Evolutionary conservation across 768 basidiomycete genomes (phyloP).

Genomic region (Hemileccinum impolitum): DNA sequence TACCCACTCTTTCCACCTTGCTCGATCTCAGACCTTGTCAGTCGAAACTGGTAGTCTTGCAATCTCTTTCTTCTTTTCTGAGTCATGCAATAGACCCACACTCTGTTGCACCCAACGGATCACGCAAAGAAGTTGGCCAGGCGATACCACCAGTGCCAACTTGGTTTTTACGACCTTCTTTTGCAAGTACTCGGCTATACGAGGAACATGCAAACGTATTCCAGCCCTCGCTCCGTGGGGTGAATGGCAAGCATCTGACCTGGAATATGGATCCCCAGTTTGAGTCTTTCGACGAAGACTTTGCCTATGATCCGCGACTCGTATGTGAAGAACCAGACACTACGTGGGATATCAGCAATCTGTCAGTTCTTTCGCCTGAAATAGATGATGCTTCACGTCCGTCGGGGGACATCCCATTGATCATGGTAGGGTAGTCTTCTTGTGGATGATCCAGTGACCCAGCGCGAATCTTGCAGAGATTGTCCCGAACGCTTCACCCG

Average conservation of each 20-base stretch:
- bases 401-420: slow-evolving; percentile 17
- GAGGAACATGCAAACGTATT: slow-evolving; percentile 50
- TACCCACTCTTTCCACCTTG: neutral
- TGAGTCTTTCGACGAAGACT: slow-evolving; percentile 30
- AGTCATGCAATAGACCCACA: slow-evolving; percentile 38
- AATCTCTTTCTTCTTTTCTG: slow-evolving; percentile 69
- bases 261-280: slow-evolving; percentile 26
- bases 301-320: slow-evolving; percentile 23
- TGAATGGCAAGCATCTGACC: slow-evolving; percentile 17
- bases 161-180: slow-evolving; percentile 67
- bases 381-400: slow-evolving; percentile 13
- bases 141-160: slow-evolving; percentile 36
- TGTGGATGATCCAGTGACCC: slow-evolving; percentile 11
- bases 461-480: slow-evolving; percentile 42
- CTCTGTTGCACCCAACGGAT: slow-evolving; percentile 15
- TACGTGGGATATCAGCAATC: slow-evolving; percentile 35
- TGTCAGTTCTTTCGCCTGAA: slow-evolving; percentile 25
- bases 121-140: slow-evolving; percentile 7
- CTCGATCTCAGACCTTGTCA: slow-evolving; percentile 27
- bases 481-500: slow-evolving; percentile 73
- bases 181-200: slow-evolving; percentile 50
- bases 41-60: slow-evolving; percentile 78
- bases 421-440: slow-evolving; percentile 25
- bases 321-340: slow-evolving; percentile 10
- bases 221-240: slow-evolving; percentile 17